Conservation (phyloP, 2,329 filamentous ascomycete species). For the Zarea fungicola region DNA sequence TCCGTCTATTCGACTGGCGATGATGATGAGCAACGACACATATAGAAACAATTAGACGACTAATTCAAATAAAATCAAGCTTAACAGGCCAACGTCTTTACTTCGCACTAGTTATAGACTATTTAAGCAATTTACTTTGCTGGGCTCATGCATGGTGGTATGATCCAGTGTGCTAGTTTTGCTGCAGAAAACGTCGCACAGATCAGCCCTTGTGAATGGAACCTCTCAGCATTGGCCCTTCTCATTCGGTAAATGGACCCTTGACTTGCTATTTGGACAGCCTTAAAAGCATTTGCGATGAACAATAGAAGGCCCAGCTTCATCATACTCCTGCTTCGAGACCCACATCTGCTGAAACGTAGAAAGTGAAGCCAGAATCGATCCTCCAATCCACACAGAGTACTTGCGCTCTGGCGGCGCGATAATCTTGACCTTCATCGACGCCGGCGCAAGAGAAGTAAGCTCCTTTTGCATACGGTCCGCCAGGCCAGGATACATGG, state of each 20-base stretch:
- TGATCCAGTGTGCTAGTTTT: not conserved
- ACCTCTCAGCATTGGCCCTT: not conserved
- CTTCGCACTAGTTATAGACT: too few species aligned
- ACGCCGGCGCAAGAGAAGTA: conserved; percentile 96
- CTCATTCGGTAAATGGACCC: too few species aligned
- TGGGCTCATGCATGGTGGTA: not conserved
- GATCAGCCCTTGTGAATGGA: too few species aligned
- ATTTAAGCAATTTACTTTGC: not conserved
- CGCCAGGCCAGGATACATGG: conserved; percentile 99
- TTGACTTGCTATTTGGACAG: too few species aligned
- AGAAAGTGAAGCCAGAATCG: conserved; percentile 97
- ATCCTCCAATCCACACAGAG: conserved; percentile 99
- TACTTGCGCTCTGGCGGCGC: conserved; percentile 99
- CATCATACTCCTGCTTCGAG: conserved; percentile 99
- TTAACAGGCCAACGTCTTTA: not conserved
- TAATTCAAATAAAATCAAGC: not conserved
- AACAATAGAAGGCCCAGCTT: conserved; percentile 98
- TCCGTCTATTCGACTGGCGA: too few species aligned
- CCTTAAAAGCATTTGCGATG: conserved; percentile 99
- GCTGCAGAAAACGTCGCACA: not conserved
- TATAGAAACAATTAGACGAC: not conserved
- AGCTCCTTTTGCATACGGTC: conserved; percentile 99
- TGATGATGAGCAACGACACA: too few species aligned
- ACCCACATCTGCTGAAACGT: conserved; percentile 99
- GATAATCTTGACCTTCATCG: conserved; percentile 99